A percentile compares a stretch with the other conserved stretches of the same genome.
Evolutionary conservation across 73 alveolate genomes (phyloP).

Genomic region (Breviolum minutum): DNA sequence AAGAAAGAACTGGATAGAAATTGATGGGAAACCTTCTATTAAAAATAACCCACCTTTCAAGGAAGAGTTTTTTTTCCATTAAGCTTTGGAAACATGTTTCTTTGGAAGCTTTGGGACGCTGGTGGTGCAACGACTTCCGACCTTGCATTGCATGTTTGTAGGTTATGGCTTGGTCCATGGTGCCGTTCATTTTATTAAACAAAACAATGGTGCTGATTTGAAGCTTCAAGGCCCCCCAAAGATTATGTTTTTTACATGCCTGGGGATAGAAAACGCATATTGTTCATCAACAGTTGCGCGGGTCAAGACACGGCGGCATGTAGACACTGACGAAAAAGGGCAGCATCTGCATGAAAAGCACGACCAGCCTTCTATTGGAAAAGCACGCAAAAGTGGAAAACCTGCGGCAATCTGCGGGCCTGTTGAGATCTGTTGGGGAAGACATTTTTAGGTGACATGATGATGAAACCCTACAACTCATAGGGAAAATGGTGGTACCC

Average conservation of each 20-base stretch:
- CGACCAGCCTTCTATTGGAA: neutral
- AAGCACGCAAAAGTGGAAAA: neutral
- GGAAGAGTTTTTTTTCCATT: no score
- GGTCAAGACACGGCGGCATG: slow-evolving; percentile 17
- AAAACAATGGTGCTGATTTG: neutral
- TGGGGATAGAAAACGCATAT: no score
- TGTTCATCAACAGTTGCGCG: no score
- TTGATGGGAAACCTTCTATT: no score
- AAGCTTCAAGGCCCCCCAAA: no score
- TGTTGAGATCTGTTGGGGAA: no score
- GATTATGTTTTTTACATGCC: no score
- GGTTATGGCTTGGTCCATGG: neutral
- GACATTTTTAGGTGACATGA: no score
- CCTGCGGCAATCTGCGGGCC: no score
- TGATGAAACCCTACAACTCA: no score
- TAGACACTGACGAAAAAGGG: slow-evolving; percentile 26
- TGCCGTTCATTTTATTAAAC: neutral
- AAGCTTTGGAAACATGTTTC: neutral
- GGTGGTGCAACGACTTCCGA: neutral
- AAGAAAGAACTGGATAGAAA: neutral
- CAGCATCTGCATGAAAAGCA: slow-evolving; percentile 32
- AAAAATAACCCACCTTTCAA: no score
- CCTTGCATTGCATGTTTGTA: neutral
- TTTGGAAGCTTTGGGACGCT: neutral
- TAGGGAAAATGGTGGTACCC: no score